Conservation (phyloP, 2,329 filamentous ascomycete genomes). For the Phaeophleospora eucalypticola region DNA sequence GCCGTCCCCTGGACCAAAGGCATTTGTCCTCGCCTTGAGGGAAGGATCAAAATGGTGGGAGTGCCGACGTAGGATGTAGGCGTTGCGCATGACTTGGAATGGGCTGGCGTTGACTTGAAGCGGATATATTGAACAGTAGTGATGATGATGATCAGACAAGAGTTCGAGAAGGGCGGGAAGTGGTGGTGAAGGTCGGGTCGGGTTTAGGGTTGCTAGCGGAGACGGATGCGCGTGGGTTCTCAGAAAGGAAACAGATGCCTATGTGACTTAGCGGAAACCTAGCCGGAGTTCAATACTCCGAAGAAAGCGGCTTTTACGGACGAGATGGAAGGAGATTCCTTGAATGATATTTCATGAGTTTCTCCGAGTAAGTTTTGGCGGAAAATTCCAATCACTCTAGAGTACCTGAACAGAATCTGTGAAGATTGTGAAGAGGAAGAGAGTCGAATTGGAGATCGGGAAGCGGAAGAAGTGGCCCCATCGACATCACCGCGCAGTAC, state of each 20-base stretch:
- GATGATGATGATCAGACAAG: background rate
- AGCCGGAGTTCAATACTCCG: too few relatives aligned
- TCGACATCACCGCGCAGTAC: constrained; percentile 1
- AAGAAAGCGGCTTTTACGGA: too few relatives aligned
- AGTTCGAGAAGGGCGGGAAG: background rate
- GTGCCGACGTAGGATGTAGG: constrained; percentile 2
- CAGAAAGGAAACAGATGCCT: background rate
- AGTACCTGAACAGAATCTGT: too few relatives aligned
- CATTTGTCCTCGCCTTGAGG: constrained; percentile 73
- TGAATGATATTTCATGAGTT: too few relatives aligned
- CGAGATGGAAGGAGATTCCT: background rate
- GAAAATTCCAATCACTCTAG: too few relatives aligned
- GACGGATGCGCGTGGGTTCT: background rate
- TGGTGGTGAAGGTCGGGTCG: background rate
- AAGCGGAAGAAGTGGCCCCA: constrained; percentile 1
- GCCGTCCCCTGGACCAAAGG: constrained; percentile 70
- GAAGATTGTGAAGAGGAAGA: too few relatives aligned
- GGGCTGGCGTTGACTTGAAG: background rate
- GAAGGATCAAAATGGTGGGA: constrained; percentile 55
- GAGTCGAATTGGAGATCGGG: background rate
- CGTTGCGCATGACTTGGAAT: background rate
- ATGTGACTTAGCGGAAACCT: too few relatives aligned
- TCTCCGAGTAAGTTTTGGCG: too few relatives aligned
- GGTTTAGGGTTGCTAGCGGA: background rate
- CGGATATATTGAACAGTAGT: background rate